phyloP scores from a whole-genome alignment of 495 filamentous ascomycete genomes.

The Jackrogersella minutella region DNA sequence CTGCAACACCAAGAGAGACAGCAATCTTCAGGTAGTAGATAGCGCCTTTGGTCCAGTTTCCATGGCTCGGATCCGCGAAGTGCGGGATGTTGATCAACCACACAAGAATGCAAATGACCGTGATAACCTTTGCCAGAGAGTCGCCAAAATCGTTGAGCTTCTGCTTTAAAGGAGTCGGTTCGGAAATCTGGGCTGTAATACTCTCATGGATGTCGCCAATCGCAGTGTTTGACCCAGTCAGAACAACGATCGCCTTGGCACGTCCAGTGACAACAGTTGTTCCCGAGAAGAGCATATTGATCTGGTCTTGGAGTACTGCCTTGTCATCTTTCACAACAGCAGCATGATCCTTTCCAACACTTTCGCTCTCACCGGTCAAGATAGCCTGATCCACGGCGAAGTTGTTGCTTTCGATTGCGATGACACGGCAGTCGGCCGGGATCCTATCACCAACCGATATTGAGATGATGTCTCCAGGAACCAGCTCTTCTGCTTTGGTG shows the following conservation, averaged over 20 bases:
- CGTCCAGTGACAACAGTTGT: slow-evolving; percentile 96
- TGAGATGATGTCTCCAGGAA: slow-evolving; percentile 92
- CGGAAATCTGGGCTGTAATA: slow-evolving; percentile 96
- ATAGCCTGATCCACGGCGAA: slow-evolving; percentile 97
- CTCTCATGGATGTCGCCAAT: slow-evolving; percentile 99
- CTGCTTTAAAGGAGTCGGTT: slow-evolving; percentile 96
- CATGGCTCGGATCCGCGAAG: slow-evolving; percentile 93
- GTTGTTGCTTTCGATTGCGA: slow-evolving; percentile 95
- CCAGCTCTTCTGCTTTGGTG: slow-evolving; percentile 92
- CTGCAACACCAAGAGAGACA: slow-evolving; percentile 96
- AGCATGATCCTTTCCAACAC: slow-evolving; percentile 82
- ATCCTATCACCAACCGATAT: slow-evolving; percentile 92
- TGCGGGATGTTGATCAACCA: slow-evolving; percentile 99
- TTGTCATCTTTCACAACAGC: slow-evolving; percentile 73
- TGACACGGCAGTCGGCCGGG: slow-evolving; percentile 92
- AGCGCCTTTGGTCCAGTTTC: slow-evolving; percentile 95
- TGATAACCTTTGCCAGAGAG: slow-evolving; percentile 96
- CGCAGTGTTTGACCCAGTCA: slow-evolving; percentile 90
- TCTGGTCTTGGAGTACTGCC: slow-evolving; percentile 96
- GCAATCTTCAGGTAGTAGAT: slow-evolving; percentile 99
- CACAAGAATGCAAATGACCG: slow-evolving; percentile 92
- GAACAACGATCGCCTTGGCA: slow-evolving; percentile 88
- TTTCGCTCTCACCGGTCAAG: slow-evolving; percentile 97
- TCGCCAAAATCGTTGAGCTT: slow-evolving; percentile 99
- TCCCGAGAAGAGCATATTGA: slow-evolving; percentile 98